Evolutionary conservation across 83 land plant genomes (phyloP), one percentile per base, ranked within the genome.

Genomic region (Picea abies): DNA sequence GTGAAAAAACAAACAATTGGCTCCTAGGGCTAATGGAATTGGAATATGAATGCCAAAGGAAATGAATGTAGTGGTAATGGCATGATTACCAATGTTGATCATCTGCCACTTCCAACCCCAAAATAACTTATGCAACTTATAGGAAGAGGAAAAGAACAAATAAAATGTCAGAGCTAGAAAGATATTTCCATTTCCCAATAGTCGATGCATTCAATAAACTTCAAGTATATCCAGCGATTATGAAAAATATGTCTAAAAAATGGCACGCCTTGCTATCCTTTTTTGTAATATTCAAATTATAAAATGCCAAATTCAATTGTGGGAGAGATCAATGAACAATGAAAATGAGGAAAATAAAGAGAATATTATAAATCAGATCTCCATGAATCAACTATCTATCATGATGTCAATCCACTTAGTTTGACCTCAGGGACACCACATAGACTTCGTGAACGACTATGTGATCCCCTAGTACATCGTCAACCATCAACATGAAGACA

Each of bases 211-310:
- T 93, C 9, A 82, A 67, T 85, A n/a, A 78, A 19, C 79, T 92
- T 76, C 56, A 67, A 4, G 41, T 90, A 20, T 92, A 93, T 44
- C 84, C 91, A 0, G 88, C 94, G 76, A 93, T 87, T 15, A 44
- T 92, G 60, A 92, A 92, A 77, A 90, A 92, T 82, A 84, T 90
- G 94, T 82, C 88, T 92, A 3, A 81, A 64, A 65, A 25, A 87
- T 79, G 89, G 89, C 1, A 3, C 90, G 37, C 15, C 5, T 12
- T 82, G 94, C 41, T 92, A 93, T 92, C 94, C 94, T 60, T 47
- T 85, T 67, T 20, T 16, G 17, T 3, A 63, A 39, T 25, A 80
- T 84, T 3, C 80, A 80, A 25, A 84, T 84, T 63, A 81, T 84
- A 58, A 78, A 84, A 5, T 10, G 79, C 4, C 25, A 39, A 0